Base-by-base conservation (phyloP, 2,329 filamentous ascomycete species). In the Cadophora gregata region DNA sequence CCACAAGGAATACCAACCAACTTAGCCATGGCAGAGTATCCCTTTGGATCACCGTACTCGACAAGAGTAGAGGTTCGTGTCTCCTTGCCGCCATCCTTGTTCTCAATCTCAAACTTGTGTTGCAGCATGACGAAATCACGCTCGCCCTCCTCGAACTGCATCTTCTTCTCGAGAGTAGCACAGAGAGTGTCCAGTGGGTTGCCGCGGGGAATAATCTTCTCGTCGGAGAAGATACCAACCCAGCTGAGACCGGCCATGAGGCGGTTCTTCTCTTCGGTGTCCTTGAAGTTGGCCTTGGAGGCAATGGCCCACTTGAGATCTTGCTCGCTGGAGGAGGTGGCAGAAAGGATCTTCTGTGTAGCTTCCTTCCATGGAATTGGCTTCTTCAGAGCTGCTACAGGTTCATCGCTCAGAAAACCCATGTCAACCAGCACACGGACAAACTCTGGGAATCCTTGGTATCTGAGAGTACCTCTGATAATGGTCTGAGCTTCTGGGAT, bases 401-500 rank as follows among this genome's bases (percentile, higher is more conserved):
- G 81, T 50, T 88, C 86, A 67, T 97, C 93, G 64, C 84, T 87
- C 58, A 98, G 86, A 87, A 97, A 97, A 71, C 93, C 93, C 68
- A 94, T 91, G 78, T 97, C 91, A 68, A 97, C 93, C 12, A 98
- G 88, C 29, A 90, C 87, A 78, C 90, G 91, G 82, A 97, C 87
- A 80, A 97, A 95, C 79, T 96, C 88, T 2, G 94, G 93, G 86
- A 97, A 97, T 53, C 95, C 93, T 72, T 88, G 85, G 83, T 96
- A 98, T 72, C 95, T 85, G 42, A 97, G 86, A 33, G 93, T 96
- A 69, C 92, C 92, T 61, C 93, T 87, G 78, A 97, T 84, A 75
- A 97, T 88, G 61, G 92, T 97, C 80, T 97, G 81, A 16, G 93
- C 93, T 83, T 98, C 95, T 61, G 94, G 93, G 76, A 97, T 97